A percentile compares a stretch with the other conserved stretches of the same genome.
Conservation (phyloP, 345 rosid species). For the Syzygium oleosum region DNA sequence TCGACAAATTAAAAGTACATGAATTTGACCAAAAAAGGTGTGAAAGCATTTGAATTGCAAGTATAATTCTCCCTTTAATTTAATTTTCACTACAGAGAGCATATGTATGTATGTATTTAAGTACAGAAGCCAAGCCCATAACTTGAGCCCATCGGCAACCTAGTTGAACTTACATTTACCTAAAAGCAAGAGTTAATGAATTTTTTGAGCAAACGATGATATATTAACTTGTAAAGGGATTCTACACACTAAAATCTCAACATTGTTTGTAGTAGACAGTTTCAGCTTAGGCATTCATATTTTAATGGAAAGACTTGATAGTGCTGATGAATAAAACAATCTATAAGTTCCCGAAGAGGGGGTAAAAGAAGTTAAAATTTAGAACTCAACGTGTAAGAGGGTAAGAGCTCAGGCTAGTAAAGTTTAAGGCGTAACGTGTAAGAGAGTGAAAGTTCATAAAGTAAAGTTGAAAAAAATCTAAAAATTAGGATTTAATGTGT, state of each 20-base stretch:
- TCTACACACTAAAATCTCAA: neutral
- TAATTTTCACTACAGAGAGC: neutral
- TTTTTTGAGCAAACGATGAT: neutral
- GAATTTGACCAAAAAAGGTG: neutral
- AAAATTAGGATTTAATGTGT: neutral
- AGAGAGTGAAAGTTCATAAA: neutral
- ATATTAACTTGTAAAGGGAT: too few species aligned
- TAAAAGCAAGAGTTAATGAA: too few species aligned
- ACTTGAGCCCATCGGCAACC: neutral
- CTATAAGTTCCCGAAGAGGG: neutral
- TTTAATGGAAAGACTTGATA: neutral
- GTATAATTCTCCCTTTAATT: neutral
- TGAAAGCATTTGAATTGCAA: neutral
- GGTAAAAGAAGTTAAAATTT: neutral
- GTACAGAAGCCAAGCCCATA: neutral
- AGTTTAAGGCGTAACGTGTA: neutral
- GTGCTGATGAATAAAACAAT: neutral
- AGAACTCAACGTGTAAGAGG: neutral
- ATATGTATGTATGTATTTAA: neutral
- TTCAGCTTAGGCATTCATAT: neutral
- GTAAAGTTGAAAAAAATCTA: neutral
- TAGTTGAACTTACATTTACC: too few species aligned
- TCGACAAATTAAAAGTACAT: neutral
- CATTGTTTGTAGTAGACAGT: neutral
- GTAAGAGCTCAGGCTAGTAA: neutral